A percentile compares a stretch with the other conserved stretches of the same genome.
Evolutionary conservation across 495 filamentous ascomycete genomes (phyloP).

Genomic region (Darksidea phi): DNA sequence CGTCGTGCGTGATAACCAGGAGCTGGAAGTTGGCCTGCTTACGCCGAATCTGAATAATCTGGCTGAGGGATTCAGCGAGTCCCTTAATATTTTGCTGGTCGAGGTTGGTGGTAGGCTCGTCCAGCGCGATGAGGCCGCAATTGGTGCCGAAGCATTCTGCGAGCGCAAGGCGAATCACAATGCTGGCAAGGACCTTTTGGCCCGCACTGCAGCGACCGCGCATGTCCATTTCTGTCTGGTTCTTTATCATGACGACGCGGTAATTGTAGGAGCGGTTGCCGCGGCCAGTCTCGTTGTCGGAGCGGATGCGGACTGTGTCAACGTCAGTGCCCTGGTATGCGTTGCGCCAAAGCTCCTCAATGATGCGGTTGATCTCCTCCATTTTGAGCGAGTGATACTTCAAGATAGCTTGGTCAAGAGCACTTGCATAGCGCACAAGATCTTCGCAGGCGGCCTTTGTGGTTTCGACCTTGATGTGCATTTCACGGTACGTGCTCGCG

Average conservation of each 20-base stretch:
- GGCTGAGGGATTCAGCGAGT: slow-evolving; percentile 77
- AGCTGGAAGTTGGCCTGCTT: slow-evolving; percentile 93
- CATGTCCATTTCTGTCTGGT: slow-evolving; percentile 99
- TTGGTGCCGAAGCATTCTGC: slow-evolving; percentile 97
- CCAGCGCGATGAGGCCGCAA: slow-evolving; percentile 93
- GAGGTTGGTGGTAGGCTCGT: slow-evolving; percentile 97
- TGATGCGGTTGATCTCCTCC: slow-evolving; percentile 95
- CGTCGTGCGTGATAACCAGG: slow-evolving; percentile 98
- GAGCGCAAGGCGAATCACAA: slow-evolving; percentile 95
- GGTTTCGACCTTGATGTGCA: slow-evolving; percentile 86
- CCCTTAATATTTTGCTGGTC: slow-evolving; percentile 91
- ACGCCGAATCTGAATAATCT: slow-evolving; percentile 81
- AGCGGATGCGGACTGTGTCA: slow-evolving; percentile 91
- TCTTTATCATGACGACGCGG: slow-evolving; percentile 97
- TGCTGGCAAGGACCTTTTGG: slow-evolving; percentile 92
- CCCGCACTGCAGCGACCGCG: slow-evolving; percentile 94
- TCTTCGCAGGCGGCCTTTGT: slow-evolving; percentile 92
- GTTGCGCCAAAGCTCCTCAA: slow-evolving; percentile 91
- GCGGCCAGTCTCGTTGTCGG: slow-evolving; percentile 73
- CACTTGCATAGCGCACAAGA: slow-evolving; percentile 71
- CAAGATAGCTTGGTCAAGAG: slow-evolving; percentile 95
- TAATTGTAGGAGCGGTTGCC: slow-evolving; percentile 92
- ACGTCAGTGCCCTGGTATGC: slow-evolving; percentile 98
- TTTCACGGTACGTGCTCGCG: slow-evolving; percentile 76
- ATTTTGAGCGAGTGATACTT: slow-evolving; percentile 92